Evolutionary conservation across 495 filamentous ascomycete species (phyloP).

Genomic region (Monascus purpureus): DNA sequence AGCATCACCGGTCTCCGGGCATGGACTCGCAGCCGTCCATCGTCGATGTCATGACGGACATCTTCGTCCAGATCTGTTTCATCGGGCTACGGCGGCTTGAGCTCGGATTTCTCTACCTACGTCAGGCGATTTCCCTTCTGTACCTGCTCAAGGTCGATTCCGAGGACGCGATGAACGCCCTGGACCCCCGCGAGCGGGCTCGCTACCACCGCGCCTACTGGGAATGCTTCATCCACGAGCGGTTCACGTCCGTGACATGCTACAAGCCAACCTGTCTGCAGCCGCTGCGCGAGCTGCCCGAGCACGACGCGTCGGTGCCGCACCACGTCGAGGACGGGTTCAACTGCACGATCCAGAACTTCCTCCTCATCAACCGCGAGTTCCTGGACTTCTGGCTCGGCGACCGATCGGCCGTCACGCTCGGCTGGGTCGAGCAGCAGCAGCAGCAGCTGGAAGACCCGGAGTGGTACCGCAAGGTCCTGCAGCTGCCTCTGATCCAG

Average conservation of each 20-base stretch:
- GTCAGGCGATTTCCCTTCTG: conserved; percentile 15
- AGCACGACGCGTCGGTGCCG: conserved; percentile 10
- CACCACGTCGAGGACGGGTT: conserved; percentile 9
- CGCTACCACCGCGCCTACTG: conserved; percentile 17
- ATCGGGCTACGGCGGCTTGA: conserved; percentile 13
- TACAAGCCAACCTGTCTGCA: conserved; percentile 11
- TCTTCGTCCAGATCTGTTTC: conserved; percentile 16
- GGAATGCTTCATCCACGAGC: conserved; percentile 21
- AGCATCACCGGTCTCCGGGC: conserved; percentile 8
- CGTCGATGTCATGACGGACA: conserved; percentile 7
- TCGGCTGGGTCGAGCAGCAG: conserved; percentile 15
- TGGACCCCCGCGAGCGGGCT: conserved; percentile 9
- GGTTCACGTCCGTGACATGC: conserved; percentile 15
- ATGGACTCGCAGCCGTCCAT: conserved; percentile 10
- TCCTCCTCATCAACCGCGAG: conserved; percentile 10
- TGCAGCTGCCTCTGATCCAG: conserved; percentile 24
- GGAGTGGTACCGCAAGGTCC: conserved; percentile 15
- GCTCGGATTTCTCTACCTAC: conserved; percentile 17
- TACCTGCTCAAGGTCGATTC: conserved; percentile 13
- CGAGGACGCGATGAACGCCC: conserved; percentile 4
- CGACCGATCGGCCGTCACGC: conserved; percentile 11
- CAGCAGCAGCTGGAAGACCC: conserved; percentile 14
- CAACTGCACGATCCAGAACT: conserved; percentile 12
- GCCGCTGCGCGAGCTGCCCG: conserved; percentile 7
- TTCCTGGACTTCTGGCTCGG: conserved; percentile 16